phyloP scores from a whole-genome alignment of 2,329 filamentous ascomycete genomes.

The Dactylellina cionopaga region DNA sequence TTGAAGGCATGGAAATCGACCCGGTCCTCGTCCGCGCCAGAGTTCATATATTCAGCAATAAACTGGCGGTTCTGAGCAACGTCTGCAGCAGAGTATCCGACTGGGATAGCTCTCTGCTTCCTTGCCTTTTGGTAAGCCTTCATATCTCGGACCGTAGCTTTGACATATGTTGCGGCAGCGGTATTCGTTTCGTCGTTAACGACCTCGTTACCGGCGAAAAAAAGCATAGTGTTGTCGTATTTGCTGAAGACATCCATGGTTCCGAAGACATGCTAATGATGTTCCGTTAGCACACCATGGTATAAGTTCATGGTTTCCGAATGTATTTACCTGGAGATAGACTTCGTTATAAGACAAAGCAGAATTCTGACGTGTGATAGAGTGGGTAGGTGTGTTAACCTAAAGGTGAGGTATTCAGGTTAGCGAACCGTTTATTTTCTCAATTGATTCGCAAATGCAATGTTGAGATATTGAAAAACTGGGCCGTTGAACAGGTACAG shows the following conservation, averaged over 20 bases:
- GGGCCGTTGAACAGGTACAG: background rate
- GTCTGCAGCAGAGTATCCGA: slow-evolving; percentile 81
- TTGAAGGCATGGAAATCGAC: slow-evolving; percentile 85
- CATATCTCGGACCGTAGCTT: slow-evolving; percentile 81
- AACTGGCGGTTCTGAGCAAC: slow-evolving; percentile 85
- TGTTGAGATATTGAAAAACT: too few relatives aligned
- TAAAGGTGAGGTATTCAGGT: slow-evolving; percentile 32
- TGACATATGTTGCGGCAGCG: slow-evolving; percentile 75
- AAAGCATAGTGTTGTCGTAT: slow-evolving; percentile 87
- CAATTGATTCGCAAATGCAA: too few relatives aligned
- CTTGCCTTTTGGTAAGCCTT: slow-evolving; percentile 74
- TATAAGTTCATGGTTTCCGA: background rate
- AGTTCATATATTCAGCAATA: slow-evolving; percentile 93
- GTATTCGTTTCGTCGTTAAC: slow-evolving; percentile 76
- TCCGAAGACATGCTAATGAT: slow-evolving; percentile 73
- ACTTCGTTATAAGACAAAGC: slow-evolving; percentile 82
- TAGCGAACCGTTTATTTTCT: background rate
- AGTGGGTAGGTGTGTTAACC: slow-evolving; percentile 73
- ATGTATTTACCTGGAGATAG: slow-evolving; percentile 73
- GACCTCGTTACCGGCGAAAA: slow-evolving; percentile 85
- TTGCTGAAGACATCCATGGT: slow-evolving; percentile 84
- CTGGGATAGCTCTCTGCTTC: slow-evolving; percentile 73
- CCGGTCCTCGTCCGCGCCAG: slow-evolving; percentile 77
- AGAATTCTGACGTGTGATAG: slow-evolving; percentile 81
- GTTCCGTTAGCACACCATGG: background rate